Conservation (phyloP, 2,329 filamentous ascomycete genomes). For the Cytospora schulzeri region DNA sequence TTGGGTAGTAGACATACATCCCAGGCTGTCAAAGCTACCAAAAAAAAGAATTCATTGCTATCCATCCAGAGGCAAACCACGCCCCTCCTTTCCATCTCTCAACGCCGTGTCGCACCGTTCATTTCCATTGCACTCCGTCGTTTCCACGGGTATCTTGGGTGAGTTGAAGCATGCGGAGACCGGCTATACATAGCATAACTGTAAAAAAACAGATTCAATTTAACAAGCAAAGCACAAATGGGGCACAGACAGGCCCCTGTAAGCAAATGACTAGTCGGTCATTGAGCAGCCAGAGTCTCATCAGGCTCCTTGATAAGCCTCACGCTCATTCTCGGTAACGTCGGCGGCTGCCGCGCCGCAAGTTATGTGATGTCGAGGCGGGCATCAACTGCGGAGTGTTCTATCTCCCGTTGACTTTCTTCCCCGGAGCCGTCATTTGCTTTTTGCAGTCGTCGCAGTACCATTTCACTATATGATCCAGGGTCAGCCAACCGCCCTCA, state of each 20-base stretch:
- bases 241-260: background rate
- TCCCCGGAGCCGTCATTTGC: slow-evolving; percentile 58
- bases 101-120: background rate
- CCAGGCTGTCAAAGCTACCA: background rate
- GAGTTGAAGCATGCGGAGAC: background rate
- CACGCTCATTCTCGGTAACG: background rate
- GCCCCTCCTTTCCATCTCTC: background rate
- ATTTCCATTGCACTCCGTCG: slow-evolving; percentile 1
- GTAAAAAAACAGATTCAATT: background rate
- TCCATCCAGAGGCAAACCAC: background rate
- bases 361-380: background rate
- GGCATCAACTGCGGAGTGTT: background rate
- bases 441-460: slow-evolving; percentile 80
- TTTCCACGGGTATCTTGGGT: slow-evolving; percentile 19
- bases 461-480: slow-evolving; percentile 71
- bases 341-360: background rate
- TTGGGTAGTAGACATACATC: background rate
- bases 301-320: background rate
- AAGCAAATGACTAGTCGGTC: background rate
- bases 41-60: background rate
- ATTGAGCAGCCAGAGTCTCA: background rate
- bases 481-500: slow-evolving; percentile 34
- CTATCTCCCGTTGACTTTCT: slow-evolving; percentile 53
- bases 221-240: background rate
- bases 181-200: background rate